A percentile compares a stretch with the other conserved stretches of the same genome.
These are phyloP conservation scores for Rhodotorula sp. DNA, from an alignment of 1,284 basidiomycete genomes.

Conservation along the genomic window DNA sequence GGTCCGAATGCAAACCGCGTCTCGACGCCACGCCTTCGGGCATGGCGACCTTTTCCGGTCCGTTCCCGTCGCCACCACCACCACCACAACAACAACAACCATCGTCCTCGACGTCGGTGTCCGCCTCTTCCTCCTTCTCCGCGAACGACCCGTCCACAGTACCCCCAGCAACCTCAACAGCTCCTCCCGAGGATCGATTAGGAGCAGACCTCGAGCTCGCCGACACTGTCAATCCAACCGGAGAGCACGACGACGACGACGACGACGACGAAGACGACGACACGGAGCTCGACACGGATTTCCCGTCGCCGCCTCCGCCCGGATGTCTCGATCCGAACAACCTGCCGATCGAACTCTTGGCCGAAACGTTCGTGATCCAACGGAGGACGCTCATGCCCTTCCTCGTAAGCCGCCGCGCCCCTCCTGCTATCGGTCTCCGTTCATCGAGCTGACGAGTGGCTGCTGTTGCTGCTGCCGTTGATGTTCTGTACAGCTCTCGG, in stretches of 20 bases:
- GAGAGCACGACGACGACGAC: conserved; percentile 7
- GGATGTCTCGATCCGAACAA: conserved; percentile 46
- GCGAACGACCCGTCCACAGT: neutral
- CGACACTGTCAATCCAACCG: neutral
- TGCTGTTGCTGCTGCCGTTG: neutral
- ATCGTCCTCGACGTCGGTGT: too few species aligned
- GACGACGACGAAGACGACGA: conserved; percentile 38
- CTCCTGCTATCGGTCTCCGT: neutral
- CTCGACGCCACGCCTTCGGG: conserved; percentile 62
- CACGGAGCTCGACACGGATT: conserved; percentile 37
- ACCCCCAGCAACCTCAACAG: neutral
- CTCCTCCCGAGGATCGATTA: too few species aligned
- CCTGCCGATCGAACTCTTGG: conserved; percentile 38
- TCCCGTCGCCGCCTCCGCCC: conserved; percentile 44
- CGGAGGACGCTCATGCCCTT: conserved; percentile 36
- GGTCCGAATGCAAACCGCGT: conserved; percentile 60
- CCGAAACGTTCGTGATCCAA: conserved; percentile 38
- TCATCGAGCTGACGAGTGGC: neutral
- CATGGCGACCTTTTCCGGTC: conserved; percentile 59
- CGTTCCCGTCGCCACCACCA: conserved; percentile 25
- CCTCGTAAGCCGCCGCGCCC: conserved; percentile 10
- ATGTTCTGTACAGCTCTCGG: conserved; percentile 31
- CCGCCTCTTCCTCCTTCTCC: neutral
- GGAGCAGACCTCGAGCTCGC: neutral
- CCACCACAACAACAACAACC: neutral